A percentile compares a stretch with the other conserved stretches of the same genome.
phyloP scores from a whole-genome alignment of 257 asterid species.

The Echium plantagineum region DNA sequence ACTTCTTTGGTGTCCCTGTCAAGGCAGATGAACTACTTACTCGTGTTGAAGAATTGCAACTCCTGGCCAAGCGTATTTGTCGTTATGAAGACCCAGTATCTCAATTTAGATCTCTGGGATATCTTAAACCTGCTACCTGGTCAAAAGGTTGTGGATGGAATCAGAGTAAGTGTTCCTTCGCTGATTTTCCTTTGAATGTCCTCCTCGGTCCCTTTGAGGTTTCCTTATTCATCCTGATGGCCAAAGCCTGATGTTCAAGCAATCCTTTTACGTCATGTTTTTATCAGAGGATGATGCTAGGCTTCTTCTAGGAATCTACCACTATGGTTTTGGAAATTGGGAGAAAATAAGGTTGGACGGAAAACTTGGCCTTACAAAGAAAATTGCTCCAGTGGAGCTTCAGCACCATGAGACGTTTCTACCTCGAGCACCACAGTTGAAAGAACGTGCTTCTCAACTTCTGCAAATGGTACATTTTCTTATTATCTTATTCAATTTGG shows the following conservation, averaged over 20 bases:
- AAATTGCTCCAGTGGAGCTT: conserved; percentile 98
- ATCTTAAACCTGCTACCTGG: conserved; percentile 92
- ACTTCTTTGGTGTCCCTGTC: conserved; percentile 95
- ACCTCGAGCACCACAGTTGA: conserved; percentile 97
- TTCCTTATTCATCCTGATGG: neutral
- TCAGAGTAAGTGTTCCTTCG: conserved; percentile 58
- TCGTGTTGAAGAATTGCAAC: conserved; percentile 96
- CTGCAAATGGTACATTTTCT: conserved; percentile 70
- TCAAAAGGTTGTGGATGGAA: conserved; percentile 99
- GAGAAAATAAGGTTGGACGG: conserved; percentile 83
- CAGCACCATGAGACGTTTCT: conserved; percentile 95
- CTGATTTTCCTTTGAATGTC: conserved; percentile 5
- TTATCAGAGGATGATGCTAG: conserved; percentile 98
- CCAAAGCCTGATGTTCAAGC: no score
- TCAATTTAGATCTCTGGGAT: conserved; percentile 76
- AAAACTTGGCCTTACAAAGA: conserved; percentile 78
- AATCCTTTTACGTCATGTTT: neutral
- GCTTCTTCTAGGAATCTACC: conserved; percentile 87
- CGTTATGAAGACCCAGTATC: conserved; percentile 78
- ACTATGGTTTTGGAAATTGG: conserved; percentile 98
- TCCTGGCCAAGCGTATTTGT: conserved; percentile 81
- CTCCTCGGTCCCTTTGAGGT: conserved; percentile 1
- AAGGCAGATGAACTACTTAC: conserved; percentile 83
- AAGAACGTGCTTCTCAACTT: conserved; percentile 93
- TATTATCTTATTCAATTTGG: neutral